Evolutionary conservation across 148 eudicot species (phyloP).

Genomic region (Vaccinium vitisidaea): DNA sequence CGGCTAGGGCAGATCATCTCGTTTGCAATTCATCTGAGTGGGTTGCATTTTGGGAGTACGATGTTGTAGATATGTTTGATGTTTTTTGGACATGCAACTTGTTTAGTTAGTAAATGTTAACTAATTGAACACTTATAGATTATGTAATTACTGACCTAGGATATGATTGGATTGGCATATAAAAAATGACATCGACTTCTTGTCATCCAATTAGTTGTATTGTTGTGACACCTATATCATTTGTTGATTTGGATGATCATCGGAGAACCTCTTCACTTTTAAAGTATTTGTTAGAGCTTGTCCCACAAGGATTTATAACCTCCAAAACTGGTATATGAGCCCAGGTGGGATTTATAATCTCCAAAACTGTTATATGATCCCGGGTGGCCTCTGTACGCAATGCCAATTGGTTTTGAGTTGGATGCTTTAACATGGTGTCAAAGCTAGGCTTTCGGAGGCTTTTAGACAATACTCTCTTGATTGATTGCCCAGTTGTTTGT

Average conservation of each 20-base stretch:
- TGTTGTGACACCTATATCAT: not conserved
- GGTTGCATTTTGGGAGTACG: not conserved
- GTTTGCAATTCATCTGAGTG: not conserved
- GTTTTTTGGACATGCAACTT: not conserved
- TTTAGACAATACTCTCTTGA: too few relatives aligned
- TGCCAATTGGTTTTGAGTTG: too few relatives aligned
- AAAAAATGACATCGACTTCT: not conserved
- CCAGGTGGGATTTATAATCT: too few relatives aligned
- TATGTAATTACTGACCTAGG: not conserved
- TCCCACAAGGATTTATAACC: too few relatives aligned
- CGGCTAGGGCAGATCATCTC: not conserved
- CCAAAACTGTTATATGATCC: too few relatives aligned
- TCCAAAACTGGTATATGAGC: too few relatives aligned
- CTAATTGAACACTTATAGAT: slow-evolving; percentile 10
- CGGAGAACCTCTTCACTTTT: not conserved
- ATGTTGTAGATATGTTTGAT: not conserved
- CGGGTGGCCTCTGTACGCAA: too few relatives aligned
- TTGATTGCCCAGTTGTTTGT: too few relatives aligned
- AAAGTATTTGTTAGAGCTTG: not conserved
- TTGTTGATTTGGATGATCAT: slow-evolving; percentile 3
- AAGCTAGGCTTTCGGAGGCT: too few relatives aligned
- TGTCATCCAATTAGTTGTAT: slow-evolving; percentile 8
- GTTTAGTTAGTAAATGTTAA: not conserved
- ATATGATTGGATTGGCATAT: not conserved
- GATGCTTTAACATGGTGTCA: too few relatives aligned